Base-by-base conservation (phyloP, 2,329 filamentous ascomycete genomes). In the Geosmithia flava region DNA sequence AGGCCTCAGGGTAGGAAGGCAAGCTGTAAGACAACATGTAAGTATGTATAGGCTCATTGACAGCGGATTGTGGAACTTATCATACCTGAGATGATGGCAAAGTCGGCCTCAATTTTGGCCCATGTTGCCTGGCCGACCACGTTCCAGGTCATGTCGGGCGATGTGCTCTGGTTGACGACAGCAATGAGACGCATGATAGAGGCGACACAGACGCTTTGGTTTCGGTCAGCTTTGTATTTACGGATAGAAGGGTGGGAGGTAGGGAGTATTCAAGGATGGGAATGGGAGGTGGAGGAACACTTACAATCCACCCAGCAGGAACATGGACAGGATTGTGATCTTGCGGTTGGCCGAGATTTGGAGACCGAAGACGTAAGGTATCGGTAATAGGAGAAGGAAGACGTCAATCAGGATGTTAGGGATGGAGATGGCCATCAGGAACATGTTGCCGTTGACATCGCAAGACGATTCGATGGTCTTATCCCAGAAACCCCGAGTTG, bases 101-200 rank as follows among this genome's bases (percentile, higher is more conserved):
- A 45, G 16, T 45, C 43, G 7, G 43, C 43, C 43, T 45, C 43
- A 4, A 45, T 45, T 20, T 45, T 45, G 10, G 43, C 43, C 43
- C 43, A 45, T 3, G 20, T 45, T n/a, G n/a, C 43, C 27, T 45
- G 43, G 16, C 20, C 43, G 13, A 45, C 43, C 3, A 45, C n/a
- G 27, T 45, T 45, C 43, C 43, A 45, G 2, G 62, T 67, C 2
- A 68, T 71, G 0, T 68, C 68, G 0, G 68, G 70, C 48, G 55
- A 63, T 7, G 62, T 63, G 1, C 49, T 69, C 5, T 54, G 64
- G 0, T 56, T 70, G 15, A 57, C 61, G 0, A 63, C 64, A 51
- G 54, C 62, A 20, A 45, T 17, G 20, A 45, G 43, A 11, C 43
- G 43, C 43, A 45, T 27, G 20, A 45, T 45, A 16, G 43, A 45